Percentiles rank a stretch among this genome's conserved stretches.
Evolutionary conservation across 352 stramenopile species (phyloP).

Genomic region (Halophytophthora polymorphica): DNA sequence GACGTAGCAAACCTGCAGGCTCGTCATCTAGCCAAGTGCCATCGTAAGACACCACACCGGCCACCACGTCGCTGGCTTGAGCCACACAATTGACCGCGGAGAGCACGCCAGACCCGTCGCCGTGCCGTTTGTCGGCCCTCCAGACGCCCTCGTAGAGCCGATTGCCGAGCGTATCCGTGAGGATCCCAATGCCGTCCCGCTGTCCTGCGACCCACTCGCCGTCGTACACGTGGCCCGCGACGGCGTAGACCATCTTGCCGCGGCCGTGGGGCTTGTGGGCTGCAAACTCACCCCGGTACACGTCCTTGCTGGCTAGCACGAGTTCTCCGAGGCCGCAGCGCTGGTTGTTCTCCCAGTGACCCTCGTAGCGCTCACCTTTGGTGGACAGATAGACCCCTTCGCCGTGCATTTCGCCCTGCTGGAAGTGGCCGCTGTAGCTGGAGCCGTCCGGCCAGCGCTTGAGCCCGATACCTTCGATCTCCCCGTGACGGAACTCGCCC

Average conservation of each 20-base stretch:
- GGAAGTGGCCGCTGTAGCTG: constrained; percentile 61
- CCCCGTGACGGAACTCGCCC: constrained; percentile 48
- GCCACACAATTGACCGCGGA: background rate
- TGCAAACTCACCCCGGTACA: constrained; percentile 45
- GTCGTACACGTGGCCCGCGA: constrained; percentile 23
- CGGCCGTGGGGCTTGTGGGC: constrained; percentile 38
- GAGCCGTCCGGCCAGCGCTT: constrained; percentile 51
- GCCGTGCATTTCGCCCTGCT: constrained; percentile 46
- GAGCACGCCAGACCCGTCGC: constrained; percentile 22
- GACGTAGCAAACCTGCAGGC: constrained; percentile 15
- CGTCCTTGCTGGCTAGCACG: constrained; percentile 19
- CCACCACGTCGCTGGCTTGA: background rate
- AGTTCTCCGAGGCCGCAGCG: constrained; percentile 39
- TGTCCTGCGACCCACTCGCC: constrained; percentile 39
- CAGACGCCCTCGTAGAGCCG: constrained; percentile 49
- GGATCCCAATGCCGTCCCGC: constrained; percentile 19
- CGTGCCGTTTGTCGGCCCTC: constrained; percentile 26
- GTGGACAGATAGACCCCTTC: constrained; percentile 41
- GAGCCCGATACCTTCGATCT: constrained; percentile 60
- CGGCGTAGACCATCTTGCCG: constrained; percentile 28
- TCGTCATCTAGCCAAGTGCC: constrained; percentile 17
- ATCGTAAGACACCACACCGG: constrained; percentile 10
- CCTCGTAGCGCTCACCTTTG: constrained; percentile 52
- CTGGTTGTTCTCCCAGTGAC: constrained; percentile 51
- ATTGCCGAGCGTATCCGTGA: constrained; percentile 9